These are phyloP conservation scores for Nadsonia starkeyi-henricii DNA, from an alignment of 1,139 yeast species.

Conservation along the genomic window DNA sequence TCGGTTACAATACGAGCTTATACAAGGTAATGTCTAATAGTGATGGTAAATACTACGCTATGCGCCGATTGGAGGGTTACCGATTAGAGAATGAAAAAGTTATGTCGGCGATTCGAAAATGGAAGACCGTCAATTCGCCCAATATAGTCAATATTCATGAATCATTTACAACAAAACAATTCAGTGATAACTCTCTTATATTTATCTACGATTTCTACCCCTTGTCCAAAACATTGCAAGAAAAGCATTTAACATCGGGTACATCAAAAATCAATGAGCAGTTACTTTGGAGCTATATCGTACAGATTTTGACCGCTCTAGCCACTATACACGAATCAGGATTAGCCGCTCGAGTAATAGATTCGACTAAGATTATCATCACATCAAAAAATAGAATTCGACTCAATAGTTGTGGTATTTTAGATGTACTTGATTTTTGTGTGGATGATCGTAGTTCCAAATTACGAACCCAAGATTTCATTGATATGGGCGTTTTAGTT, in stretches of 20 bases:
- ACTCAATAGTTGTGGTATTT: constrained; percentile 55
- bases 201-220: constrained; percentile 62
- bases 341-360: constrained; percentile 49
- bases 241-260: constrained; percentile 34
- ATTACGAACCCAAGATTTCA: constrained; percentile 41
- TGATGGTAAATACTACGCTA: constrained; percentile 66
- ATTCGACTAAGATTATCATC: constrained; percentile 56
- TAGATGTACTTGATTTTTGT: constrained; percentile 46
- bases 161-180: constrained; percentile 78
- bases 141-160: constrained; percentile 59
- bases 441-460: constrained; percentile 22
- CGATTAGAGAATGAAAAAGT: constrained; percentile 47
- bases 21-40: constrained; percentile 69
- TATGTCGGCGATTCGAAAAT: constrained; percentile 34
- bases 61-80: constrained; percentile 59
- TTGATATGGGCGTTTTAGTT: constrained; percentile 42
- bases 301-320: constrained; percentile 61
- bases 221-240: constrained; percentile 42
- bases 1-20: constrained; percentile 47
- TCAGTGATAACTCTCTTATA: constrained; percentile 53
- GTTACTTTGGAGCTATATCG: constrained; percentile 57
- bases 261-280: constrained; percentile 37
- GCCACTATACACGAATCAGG: constrained; percentile 46
- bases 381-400: constrained; percentile 61
- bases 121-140: constrained; percentile 38